phyloP scores from a whole-genome alignment of 2,329 filamentous ascomycete genomes.

The Curvularia eragrostidis region DNA sequence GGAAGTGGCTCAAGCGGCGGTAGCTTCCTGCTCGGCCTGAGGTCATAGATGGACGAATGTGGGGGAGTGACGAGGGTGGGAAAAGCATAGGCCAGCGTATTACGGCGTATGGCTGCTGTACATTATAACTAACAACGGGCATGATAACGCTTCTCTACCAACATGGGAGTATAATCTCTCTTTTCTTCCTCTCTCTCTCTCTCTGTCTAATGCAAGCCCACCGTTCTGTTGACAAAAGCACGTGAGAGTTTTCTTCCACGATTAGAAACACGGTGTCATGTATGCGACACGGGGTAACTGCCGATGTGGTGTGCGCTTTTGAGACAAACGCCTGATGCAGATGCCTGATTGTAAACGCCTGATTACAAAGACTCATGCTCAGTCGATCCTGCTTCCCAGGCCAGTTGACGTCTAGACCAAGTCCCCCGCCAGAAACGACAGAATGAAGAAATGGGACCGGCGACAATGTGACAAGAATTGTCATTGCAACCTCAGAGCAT shows the following conservation, averaged over 20 bases:
- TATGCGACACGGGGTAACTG: not conserved
- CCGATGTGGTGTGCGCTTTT: no score
- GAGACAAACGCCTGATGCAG: no score
- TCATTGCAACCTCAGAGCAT: conserved; percentile 3
- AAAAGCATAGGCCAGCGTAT: conserved; percentile 32
- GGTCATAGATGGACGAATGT: conserved; percentile 48
- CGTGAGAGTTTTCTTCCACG: not conserved
- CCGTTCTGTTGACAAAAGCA: not conserved
- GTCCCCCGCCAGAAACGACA: not conserved
- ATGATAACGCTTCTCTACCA: conserved; percentile 19
- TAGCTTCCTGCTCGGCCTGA: conserved; percentile 71
- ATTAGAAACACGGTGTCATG: not conserved
- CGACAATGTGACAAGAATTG: conserved; percentile 5
- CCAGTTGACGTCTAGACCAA: not conserved
- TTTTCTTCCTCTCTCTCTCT: not conserved
- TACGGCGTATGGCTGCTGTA: conserved; percentile 34
- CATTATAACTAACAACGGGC: conserved; percentile 31
- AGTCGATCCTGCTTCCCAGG: not conserved
- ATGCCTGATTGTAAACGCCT: not conserved
- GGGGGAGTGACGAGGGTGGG: conserved; percentile 8
- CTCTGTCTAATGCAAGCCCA: not conserved
- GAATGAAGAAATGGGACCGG: conserved; percentile 3
- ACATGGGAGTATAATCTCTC: conserved; percentile 3
- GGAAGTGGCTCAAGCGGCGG: conserved; percentile 66
- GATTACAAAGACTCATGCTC: not conserved